Evolutionary conservation across 768 basidiomycete species (phyloP), one percentile per base, ranked within the genome.

Genomic region (Mycena amicta): DNA sequence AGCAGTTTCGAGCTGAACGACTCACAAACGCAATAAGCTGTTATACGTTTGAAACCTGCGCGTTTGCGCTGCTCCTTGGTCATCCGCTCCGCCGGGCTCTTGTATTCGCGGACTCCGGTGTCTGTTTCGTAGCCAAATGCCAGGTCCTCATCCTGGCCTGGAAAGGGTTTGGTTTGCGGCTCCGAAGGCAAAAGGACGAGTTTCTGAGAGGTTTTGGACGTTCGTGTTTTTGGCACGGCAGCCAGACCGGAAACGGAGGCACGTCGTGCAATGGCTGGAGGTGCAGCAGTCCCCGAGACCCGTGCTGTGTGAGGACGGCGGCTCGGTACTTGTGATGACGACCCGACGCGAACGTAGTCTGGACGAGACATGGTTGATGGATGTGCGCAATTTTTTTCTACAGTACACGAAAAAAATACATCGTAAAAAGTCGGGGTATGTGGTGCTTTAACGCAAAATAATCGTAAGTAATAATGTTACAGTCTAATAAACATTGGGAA

Each of bases 151-250:
- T 80, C 78, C 5, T 73, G 72, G 12, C 76, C 77, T 23, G 67
- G 68, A 6, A 87, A 81, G 1, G 92, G 89, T 56, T 84, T 86
- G 0, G 93, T 92, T 71, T 98, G 95, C 1, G 93, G 92, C 26
- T 87, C 93, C 37, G 92, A 92, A 0, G 95, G 95, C 5, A 98
- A 82, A 18, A 92, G 80, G 15, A 98, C 94, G 57, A 95, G 90
- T 67, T 92, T 92, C 65, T 95, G 93, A 1, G 88, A 90, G 0
- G 90, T 94, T 75, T 97, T 98, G 15, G 92, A 93, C 1, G 92
- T 90, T 40, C 95, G 83, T 1, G 81, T 77, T 68, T 89, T 90
- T 1, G 76, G 74, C 6, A 72, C 76, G 27, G 67, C 68, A 26
- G 76, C 71, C 52, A 77, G 61, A 16, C 72, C 73, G 50, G 75